Base-by-base conservation (phyloP, 352 stramenopile genomes). In the Phytophthora tentaculata region DNA sequence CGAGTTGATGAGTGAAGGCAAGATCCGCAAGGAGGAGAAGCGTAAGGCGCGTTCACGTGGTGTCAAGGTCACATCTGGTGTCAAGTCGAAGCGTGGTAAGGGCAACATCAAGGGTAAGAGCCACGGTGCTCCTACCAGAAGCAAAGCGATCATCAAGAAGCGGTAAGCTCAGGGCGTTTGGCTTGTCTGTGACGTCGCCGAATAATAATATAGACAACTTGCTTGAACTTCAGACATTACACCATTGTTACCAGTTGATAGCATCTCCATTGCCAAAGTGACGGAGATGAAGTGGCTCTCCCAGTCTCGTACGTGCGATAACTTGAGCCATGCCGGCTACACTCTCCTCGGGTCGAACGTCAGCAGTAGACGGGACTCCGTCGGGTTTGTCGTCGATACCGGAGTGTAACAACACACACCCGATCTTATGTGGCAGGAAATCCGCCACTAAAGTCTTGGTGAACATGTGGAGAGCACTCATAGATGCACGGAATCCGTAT, bases 21-120 rank as follows among this genome's bases (percentile, higher is more conserved):
- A 85, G 71, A 96, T 96, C 63, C 88, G 88, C 58, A 94, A 96
- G 68, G 88, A 94, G 67, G 86, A 96, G 73, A 86, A 82, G 65
- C 86, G 88, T 48, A 96, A 96, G 70, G 85, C 83, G 51, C 83
- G 88, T 26, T 96, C 88, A 56, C 86, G 85, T 37, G 87, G 87
- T 57, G 75, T 88, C 64, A 95, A 93, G 61, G 78, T 88, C 24
- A 74, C 69, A 19, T 73, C 71, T 4, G 61, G 56, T 22, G 80
- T 80, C 23, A 57, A 53, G 23, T 78, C 75, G 41, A 89, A 89
- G 67, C 80, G 81, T n/a, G 81, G 81, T 55, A 88, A 86, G 56
- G 83, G 83, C 63, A 91, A 91, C 75, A 77, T 90, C 64, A 81
- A 81, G 58, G 88, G 88, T 67, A 94, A 94, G 76, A 86, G 76